phyloP scores from a whole-genome alignment of 179 eudicot genomes.

The Beta macrorhiza region DNA sequence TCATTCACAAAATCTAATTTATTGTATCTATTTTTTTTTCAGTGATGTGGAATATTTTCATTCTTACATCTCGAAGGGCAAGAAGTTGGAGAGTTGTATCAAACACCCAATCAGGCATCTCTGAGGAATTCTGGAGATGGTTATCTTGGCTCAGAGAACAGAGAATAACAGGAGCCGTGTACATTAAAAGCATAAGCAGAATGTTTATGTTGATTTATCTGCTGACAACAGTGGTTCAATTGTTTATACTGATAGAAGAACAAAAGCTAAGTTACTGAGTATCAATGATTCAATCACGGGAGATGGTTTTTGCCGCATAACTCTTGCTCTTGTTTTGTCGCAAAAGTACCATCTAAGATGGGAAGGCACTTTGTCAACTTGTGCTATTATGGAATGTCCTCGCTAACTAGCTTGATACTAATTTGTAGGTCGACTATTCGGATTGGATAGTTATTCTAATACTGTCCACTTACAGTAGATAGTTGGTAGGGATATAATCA shows the following conservation, averaged over 20 bases:
- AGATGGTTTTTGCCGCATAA: background rate
- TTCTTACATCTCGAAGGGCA: background rate
- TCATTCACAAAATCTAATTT: too few relatives aligned
- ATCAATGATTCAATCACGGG: background rate
- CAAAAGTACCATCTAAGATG: background rate
- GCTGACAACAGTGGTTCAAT: slow-evolving; percentile 9
- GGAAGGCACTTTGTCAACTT: background rate
- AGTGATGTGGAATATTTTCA: too few relatives aligned
- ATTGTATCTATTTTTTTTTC: too few relatives aligned
- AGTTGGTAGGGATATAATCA: background rate
- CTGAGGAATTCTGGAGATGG: too few relatives aligned
- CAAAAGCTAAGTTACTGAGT: background rate
- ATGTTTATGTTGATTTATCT: background rate
- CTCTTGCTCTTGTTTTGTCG: background rate
- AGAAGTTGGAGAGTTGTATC: background rate
- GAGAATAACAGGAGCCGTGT: slow-evolving; percentile 11
- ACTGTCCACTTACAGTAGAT: too few relatives aligned
- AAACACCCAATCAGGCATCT: background rate
- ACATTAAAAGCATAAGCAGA: slow-evolving; percentile 13
- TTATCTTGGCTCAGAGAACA: background rate
- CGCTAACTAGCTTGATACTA: background rate
- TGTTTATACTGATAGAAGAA: slow-evolving; percentile 1
- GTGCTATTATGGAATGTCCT: background rate
- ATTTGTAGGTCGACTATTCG: background rate
- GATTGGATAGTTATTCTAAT: background rate